phyloP scores from a whole-genome alignment of 257 asterid genomes.

The Knoxia roxburghii region DNA sequence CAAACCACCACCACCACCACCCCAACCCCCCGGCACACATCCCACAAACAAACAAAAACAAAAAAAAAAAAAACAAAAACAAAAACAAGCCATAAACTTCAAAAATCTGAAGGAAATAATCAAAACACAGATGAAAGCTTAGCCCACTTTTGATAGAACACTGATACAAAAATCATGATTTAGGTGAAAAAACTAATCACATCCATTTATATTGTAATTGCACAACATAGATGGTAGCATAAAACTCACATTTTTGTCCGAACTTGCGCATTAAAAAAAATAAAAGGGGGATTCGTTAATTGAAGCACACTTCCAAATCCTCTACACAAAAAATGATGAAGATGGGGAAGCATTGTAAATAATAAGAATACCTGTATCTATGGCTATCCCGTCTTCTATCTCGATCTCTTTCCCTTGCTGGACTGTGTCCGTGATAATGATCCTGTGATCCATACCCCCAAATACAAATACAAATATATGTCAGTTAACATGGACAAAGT shows the following conservation, averaged over 20 bases:
- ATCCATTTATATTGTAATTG: not conserved
- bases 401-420: slow-evolving; percentile 80
- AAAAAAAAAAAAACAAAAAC: not conserved
- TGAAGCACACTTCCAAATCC: not conserved
- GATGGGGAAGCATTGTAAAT: slow-evolving; percentile 1
- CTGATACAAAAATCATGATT: not conserved
- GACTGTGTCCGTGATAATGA: slow-evolving; percentile 64
- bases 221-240: too few species aligned
- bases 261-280: too few species aligned
- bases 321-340: slow-evolving; percentile 1
- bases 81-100: not conserved
- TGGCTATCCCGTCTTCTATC: slow-evolving; percentile 82
- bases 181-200: not conserved
- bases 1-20: too few species aligned
- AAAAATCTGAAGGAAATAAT: not conserved
- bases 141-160: not conserved
- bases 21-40: not conserved
- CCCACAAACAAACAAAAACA: too few species aligned
- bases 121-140: not conserved
- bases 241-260: too few species aligned
- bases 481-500: not conserved
- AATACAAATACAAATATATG: not conserved
- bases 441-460: slow-evolving; percentile 37
- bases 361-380: slow-evolving; percentile 53
- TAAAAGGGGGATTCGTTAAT: too few species aligned